Evolutionary conservation across 768 basidiomycete species (phyloP), one percentile per base, ranked within the genome.

Genomic region (Chalciporus pseudorubinellus): DNA sequence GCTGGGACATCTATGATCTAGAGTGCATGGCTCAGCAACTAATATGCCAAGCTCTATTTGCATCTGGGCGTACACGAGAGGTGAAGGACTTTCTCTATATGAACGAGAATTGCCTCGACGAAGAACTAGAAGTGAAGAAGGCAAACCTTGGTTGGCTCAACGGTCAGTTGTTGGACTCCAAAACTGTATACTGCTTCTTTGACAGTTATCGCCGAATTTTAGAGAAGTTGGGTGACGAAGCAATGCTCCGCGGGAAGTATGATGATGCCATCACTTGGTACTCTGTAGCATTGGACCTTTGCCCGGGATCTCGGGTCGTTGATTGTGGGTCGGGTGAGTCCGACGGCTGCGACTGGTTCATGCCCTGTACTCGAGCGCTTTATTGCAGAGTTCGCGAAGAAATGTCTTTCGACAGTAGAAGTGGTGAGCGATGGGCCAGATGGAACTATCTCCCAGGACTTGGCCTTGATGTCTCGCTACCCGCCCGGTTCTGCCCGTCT

Each of bases 1-100:
- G 53, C 6, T 56, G 54, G 57, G 20, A 52, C 18, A 18, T 58
- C 14, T 46, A 41, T 31, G 36, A 21, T 4, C 50, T 52, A 5
- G 3, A 28, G n/a, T 14, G 6, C 11, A 44, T 0, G 20, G 41
- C 46, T 36, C 33, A 44, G 24, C 54, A 47, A 19, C 13, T 20
- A 40, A 45, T 24, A 14, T 53, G 51, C 28, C 9, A 28, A 13
- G 33, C 55, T 6, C 26, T 49, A 11, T 28, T 38, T 14, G 39
- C 38, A 9, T 41, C n/a, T 4, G 44, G 36, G 11, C 26, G 33
- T 9, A 20, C 21, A 10, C 22, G 18, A 8, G 51, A 49, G 10
- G 47, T 51, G 14, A 46, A 45, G 38, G 33, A 21, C n/a, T 26
- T 33, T 22, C 28, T 52, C 10, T 20, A 33, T n/a, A 24, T 22